Base-by-base conservation (phyloP, 495 filamentous ascomycete species). In the Penicillium roqueforti region DNA sequence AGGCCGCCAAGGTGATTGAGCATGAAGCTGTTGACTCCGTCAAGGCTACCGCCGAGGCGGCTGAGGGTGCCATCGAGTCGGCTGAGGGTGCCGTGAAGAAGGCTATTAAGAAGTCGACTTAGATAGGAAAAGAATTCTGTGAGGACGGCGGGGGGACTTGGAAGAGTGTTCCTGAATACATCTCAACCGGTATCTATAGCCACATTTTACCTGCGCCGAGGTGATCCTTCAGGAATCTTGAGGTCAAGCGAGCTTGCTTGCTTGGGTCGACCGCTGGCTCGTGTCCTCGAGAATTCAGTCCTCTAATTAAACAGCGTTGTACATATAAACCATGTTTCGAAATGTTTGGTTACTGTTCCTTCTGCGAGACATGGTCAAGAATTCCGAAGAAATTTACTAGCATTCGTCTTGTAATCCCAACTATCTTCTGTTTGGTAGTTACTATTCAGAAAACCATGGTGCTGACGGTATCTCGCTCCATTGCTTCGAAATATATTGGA, bases 1-100 rank as follows among this genome's bases (percentile, higher is more conserved):
- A 76, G 46, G 68, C 75, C 47, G 78, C 68, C 47, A 75, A 81
- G 65, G 74, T 77, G 26, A 66, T 79, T 51, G 78, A 68, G 52
- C 59, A 76, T 26, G 74, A 76, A 39, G 69, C 74, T 2, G 74
- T 76, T 62, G 75, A 71, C 4, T 67, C 65, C 36, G 68, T 61
- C 34, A 72, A 76, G 70, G 48, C 57, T 19, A 65, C 58, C 18
- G 71, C 54, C 20, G 25, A 52, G 16, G 41, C 64, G 59, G 61
- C 59, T 6, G 61, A 67, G 56, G 55, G 51, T 18, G 57, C 53
- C 32, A 66, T 64, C 42, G 60, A 76, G 51, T 61, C 75, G 68
- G 40, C 18, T 22, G n/a, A n/a, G 56, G 55, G 51, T 18, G 57
- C 53, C 32, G 67, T 64, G 44, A 61, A 76, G 51, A 62, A 76